Evolutionary conservation across 106 monocot genomes (phyloP), one percentile per base, ranked within the genome.

Genomic region (Chionographis japonica): DNA sequence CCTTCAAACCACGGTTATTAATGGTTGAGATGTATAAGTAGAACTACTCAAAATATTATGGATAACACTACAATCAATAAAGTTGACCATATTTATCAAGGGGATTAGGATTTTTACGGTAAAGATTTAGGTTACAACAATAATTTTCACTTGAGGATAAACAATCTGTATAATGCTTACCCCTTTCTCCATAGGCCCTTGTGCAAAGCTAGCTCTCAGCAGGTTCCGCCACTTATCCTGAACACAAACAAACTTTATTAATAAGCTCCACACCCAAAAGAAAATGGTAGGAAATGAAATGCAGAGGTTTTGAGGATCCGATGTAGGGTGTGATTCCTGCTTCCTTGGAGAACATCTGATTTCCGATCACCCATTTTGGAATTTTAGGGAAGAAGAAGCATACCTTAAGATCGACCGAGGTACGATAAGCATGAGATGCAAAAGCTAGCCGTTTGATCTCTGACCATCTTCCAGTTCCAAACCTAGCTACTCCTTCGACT

Each of bases 221-320:
- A 94, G 80, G 57, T 94, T 94, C 38, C 93, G 76, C 93, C 93
- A 93, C 57, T 93, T 93, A 61, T 93, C 93, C 93, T 93, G 71
- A 73, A 58, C 50, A 61, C 39, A 64, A 66, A 46, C 46, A 5
- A 46, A 46, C 46, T 46, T 10, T 46, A 46, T 6, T 46, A 6
- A 46, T 27, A 46, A 46, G 9, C 9, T 46, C 46, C 5, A 46
- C 5, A 46, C 46, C 46, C 46, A 27, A 27, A 27, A 27, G 46
- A 46, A 46, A 46, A 1, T 58, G 41, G 55, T 46, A 40, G 4
- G 12, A 60, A n/a, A 12, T 60, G 46, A 7, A 35, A 35, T 5
- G n/a, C 4, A 69, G 11, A 27, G 4, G 8, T 12, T 3, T 3
- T 13, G 17, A 18, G 6, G 40, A 8, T 54, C 16, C 12, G 16